Percentiles rank a stretch among this genome's conserved stretches.
Evolutionary conservation across 345 rosid species (phyloP).

Genomic region (Brassica cretica): DNA sequence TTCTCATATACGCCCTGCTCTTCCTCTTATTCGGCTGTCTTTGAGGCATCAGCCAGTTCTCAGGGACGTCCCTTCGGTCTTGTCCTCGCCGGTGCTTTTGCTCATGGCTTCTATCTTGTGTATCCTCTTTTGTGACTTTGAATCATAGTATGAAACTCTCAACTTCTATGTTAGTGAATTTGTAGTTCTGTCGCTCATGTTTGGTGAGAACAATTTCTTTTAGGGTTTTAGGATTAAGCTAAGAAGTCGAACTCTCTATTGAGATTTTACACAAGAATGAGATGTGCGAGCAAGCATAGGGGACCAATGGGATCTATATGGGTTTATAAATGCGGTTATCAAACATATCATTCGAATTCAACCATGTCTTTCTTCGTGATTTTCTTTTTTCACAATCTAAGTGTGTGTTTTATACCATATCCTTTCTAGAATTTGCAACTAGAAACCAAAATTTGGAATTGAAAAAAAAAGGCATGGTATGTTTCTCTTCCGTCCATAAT

Average conservation of each 20-base stretch:
- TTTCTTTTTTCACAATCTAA: too few species aligned
- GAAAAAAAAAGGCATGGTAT: too few species aligned
- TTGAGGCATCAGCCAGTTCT: conserved; percentile 74
- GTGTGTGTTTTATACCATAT: too few species aligned
- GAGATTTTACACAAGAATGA: background rate
- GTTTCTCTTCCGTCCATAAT: too few species aligned
- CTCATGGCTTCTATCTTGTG: conserved; percentile 91
- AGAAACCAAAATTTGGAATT: background rate
- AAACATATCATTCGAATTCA: background rate
- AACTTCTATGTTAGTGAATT: conserved; percentile 4
- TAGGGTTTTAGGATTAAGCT: conserved; percentile 1
- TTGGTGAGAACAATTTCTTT: background rate
- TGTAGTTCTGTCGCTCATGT: background rate
- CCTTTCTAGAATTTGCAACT: background rate
- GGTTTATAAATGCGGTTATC: background rate
- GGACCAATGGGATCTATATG: background rate
- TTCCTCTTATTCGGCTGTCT: conserved; percentile 80
- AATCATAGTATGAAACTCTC: background rate
- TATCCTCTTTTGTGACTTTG: conserved; percentile 54
- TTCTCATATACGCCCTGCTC: conserved; percentile 83
- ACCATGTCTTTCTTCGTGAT: too few species aligned
- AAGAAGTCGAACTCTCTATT: background rate
- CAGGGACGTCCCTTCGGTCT: conserved; percentile 77
- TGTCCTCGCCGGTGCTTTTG: conserved; percentile 80
- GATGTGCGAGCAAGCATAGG: background rate